Evolutionary conservation across 2,329 filamentous ascomycete species (phyloP), one percentile per base, ranked within the genome.

Genomic region (Cercospora sojina): DNA sequence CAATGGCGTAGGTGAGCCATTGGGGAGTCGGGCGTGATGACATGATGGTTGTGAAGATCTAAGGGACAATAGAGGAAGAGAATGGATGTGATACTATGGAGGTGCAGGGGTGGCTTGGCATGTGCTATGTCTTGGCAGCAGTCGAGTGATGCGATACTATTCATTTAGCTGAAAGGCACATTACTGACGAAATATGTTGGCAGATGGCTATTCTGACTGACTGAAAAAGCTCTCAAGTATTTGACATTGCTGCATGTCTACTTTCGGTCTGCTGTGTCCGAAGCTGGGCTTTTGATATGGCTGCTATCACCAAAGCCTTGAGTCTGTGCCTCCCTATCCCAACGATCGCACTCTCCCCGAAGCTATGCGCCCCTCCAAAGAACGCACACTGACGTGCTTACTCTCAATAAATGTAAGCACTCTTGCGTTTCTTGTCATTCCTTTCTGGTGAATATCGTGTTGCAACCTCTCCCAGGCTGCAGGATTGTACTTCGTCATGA

Each of bases 1-100:
- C 87, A 49, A 93, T 77, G 49, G 91, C 90, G 69, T 90, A 85
- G 59, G 89, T 80, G 68, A 94, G 84, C 82, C 82, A 84, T 73
- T 78, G 73, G 5, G 74, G 62, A 43, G 65, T 66, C 8, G 67
- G 56, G n/a, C 56, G 49, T n/a, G 62, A 47, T 38, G 66, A 51
- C 67, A 69, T 69, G 5, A 16, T 31, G 35, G 23, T 10, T 49
- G 16, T 47, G 8, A 55, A 55, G 12, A 31, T 18, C 20, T 16
- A 3, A 31, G 51, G 7, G 20, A 5, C 20, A 29, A 16, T 31
- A 18, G 51, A 25, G 29, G 12, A 32, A 2, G 51, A 20, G 23
- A 7, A 18, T 18, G 51, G 51, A 56, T 31, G 13, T 8, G 51
- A 55, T 31, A 18, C 23, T 16, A 18, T 31, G n/a, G 51, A 56